A percentile compares a stretch with the other conserved stretches of the same genome.
Conservation (phyloP, 129 eudicot genomes). For the Centrapalus pauciflorus region DNA sequence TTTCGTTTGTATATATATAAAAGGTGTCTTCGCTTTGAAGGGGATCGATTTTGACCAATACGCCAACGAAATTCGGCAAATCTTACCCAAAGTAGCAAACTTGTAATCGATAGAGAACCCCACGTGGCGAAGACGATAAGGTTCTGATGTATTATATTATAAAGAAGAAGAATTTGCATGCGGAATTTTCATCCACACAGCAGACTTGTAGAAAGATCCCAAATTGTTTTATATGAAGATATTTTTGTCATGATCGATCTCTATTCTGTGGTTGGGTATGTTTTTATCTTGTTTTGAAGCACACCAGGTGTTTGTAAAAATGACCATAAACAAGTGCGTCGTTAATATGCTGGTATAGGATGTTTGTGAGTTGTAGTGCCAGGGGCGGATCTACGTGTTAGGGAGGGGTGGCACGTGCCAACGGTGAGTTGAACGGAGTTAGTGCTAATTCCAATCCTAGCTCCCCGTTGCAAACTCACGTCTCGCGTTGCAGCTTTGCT, state of each 20-base stretch:
- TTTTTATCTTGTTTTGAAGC: neutral
- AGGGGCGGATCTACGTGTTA: too few species aligned
- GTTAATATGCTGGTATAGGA: too few species aligned
- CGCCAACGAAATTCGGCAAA: neutral
- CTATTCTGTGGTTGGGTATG: neutral
- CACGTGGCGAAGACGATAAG: slow-evolving; percentile 5
- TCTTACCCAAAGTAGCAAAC: neutral
- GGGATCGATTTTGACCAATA: neutral
- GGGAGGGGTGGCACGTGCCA: too few species aligned
- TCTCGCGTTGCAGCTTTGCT: too few species aligned
- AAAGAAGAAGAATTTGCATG: too few species aligned
- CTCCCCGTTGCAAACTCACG: too few species aligned
- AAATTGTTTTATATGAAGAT: neutral
- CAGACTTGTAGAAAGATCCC: neutral
- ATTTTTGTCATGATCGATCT: neutral
- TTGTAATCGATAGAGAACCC: neutral
- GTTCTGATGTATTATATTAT: neutral
- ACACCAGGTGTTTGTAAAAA: neutral
- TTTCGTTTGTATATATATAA: neutral
- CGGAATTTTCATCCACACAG: neutral
- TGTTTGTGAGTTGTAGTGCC: too few species aligned
- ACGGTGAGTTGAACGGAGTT: too few species aligned
- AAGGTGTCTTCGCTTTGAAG: neutral
- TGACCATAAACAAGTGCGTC: too few species aligned
- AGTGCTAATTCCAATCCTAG: too few species aligned